Conservation (phyloP, 441 rosid species). For the Aleurites moluccanus region DNA sequence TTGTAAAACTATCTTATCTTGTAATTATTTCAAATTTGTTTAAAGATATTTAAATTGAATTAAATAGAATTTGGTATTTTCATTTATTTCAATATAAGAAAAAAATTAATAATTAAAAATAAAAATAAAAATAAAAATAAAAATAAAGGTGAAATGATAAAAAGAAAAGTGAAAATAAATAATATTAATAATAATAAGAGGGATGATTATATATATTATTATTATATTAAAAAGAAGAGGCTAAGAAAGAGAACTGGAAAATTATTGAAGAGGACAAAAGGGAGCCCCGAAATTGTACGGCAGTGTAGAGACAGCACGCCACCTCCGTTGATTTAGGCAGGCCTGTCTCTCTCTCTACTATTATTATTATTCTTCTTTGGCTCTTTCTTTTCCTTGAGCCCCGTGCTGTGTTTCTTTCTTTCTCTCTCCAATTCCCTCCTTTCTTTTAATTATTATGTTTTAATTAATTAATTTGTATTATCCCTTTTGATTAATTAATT, state of each 20-base stretch:
- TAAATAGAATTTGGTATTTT: no score
- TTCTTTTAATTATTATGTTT: neutral
- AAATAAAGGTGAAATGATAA: neutral
- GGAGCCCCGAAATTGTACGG: conserved; percentile 35
- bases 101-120: neutral
- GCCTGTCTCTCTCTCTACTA: conserved; percentile 27
- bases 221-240: no score
- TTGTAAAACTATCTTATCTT: no score
- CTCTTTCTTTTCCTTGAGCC: conserved; percentile 35
- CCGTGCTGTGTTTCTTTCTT: conserved; percentile 35
- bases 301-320: conserved; percentile 44
- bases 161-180: no score
- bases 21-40: no score
- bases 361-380: conserved; percentile 6
- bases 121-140: neutral
- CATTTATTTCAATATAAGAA: no score
- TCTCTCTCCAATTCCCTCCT: neutral
- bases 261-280: conserved; percentile 11
- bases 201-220: neutral
- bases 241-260: neutral
- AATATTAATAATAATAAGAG: neutral
- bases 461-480: neutral
- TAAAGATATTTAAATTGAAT: no score
- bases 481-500: no score
- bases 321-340: conserved; percentile 50